Percentiles rank a stretch among this genome's conserved stretches.
These are phyloP conservation scores for Triadica sebifera DNA, from an alignment of 345 rosid species.

Conservation along the genomic window DNA sequence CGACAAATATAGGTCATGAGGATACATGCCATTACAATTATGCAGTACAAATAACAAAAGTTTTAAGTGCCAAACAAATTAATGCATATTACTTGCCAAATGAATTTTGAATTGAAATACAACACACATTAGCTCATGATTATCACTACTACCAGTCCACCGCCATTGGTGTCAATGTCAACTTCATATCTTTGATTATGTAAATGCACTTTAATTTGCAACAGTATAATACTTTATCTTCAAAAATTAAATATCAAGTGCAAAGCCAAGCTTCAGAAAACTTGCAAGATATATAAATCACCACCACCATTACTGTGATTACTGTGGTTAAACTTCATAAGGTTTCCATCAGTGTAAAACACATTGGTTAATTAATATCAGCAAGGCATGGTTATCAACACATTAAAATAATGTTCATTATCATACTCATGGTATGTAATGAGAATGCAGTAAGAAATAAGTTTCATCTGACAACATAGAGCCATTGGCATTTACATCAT, in stretches of 20 bases:
- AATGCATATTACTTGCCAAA: neutral
- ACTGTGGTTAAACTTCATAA: neutral
- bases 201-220: neutral
- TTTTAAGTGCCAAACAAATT: neutral
- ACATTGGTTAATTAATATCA: neutral
- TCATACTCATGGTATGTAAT: neutral
- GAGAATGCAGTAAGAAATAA: neutral
- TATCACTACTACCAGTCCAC: neutral
- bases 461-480: neutral
- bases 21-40: no score
- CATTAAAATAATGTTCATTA: neutral
- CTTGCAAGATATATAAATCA: neutral
- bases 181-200: neutral
- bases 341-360: neutral
- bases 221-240: neutral
- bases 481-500: neutral
- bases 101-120: neutral
- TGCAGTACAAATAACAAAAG: no score
- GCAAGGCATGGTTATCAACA: neutral
- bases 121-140: neutral
- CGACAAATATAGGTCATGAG: no score
- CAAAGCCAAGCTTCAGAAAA: neutral
- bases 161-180: neutral
- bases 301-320: no score
- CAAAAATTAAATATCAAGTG: neutral